Conservation (phyloP, 2,329 filamentous ascomycete genomes). For the Colletotrichum horii region DNA sequence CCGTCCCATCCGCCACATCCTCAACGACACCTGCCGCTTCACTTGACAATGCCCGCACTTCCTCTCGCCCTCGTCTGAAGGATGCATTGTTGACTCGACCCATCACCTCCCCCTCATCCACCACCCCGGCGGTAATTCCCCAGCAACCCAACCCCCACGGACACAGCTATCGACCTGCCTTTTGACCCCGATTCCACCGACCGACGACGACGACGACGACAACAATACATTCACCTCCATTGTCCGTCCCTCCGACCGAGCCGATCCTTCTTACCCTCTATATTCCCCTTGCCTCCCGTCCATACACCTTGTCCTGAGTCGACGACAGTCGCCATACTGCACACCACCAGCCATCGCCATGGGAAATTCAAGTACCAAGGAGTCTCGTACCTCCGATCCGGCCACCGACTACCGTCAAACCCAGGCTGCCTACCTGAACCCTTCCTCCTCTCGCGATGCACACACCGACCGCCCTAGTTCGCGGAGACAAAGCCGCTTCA, state of each 20-base stretch:
- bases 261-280: not conserved
- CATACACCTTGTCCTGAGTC: not conserved
- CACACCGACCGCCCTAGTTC: slow-evolving; percentile 2
- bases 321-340: no score
- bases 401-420: slow-evolving; percentile 16
- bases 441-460: not conserved
- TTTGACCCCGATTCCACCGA: not conserved
- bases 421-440: slow-evolving; percentile 8
- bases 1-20: not conserved
- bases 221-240: not conserved
- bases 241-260: not conserved
- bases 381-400: slow-evolving; percentile 34
- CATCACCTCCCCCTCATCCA: not conserved
- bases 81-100: slow-evolving; percentile 19
- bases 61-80: not conserved
- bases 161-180: not conserved
- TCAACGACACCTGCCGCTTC: not conserved
- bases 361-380: slow-evolving; percentile 46
- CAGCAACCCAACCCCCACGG: not conserved
- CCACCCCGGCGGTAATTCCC: not conserved
- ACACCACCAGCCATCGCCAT: slow-evolving; percentile 26
- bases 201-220: not conserved
- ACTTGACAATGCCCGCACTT: slow-evolving; percentile 4
- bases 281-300: not conserved
- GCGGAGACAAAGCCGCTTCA: slow-evolving; percentile 27